These are phyloP conservation scores for Oemleria cerasiformis DNA, from an alignment of 306 rosid species.

Conservation along the genomic window DNA sequence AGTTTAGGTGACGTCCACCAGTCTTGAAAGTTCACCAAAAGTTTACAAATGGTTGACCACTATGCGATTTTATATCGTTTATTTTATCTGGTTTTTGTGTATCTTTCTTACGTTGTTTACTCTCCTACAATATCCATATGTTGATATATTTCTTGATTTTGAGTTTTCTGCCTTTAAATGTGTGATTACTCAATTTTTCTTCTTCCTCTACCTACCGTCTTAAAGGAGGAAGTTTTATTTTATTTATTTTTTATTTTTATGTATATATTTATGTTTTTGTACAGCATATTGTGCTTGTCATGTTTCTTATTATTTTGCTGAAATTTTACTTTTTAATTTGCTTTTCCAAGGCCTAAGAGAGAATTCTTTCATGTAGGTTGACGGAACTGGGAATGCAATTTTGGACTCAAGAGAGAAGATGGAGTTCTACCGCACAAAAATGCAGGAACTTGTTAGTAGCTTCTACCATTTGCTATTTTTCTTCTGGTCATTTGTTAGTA, in stretches of 20 bases:
- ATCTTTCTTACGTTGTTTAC: background rate
- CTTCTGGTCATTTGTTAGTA: constrained; percentile 20
- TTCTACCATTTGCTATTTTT: constrained; percentile 27
- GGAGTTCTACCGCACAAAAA: constrained; percentile 72
- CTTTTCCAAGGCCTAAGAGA: constrained; percentile 14
- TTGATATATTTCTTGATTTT: background rate
- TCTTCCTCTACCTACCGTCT: background rate
- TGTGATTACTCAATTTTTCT: background rate
- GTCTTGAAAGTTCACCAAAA: background rate
- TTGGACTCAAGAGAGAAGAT: constrained; percentile 92
- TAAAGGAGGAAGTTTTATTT: background rate
- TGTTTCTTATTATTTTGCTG: background rate
- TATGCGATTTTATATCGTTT: background rate
- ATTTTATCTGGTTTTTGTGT: background rate
- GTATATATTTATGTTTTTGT: background rate
- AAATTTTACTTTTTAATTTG: constrained; percentile 2
- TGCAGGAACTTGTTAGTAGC: constrained; percentile 93
- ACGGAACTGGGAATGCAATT: constrained; percentile 47
- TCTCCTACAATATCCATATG: background rate
- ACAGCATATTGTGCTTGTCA: background rate
- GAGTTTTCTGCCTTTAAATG: background rate
- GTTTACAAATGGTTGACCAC: background rate
- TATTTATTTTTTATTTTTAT: too few relatives aligned
- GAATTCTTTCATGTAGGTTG: constrained; percentile 46
- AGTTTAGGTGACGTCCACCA: background rate